A percentile compares a stretch with the other conserved stretches of the same genome.
Conservation (phyloP, 2,329 filamentous ascomycete species). For the Penicillium sp. region DNA sequence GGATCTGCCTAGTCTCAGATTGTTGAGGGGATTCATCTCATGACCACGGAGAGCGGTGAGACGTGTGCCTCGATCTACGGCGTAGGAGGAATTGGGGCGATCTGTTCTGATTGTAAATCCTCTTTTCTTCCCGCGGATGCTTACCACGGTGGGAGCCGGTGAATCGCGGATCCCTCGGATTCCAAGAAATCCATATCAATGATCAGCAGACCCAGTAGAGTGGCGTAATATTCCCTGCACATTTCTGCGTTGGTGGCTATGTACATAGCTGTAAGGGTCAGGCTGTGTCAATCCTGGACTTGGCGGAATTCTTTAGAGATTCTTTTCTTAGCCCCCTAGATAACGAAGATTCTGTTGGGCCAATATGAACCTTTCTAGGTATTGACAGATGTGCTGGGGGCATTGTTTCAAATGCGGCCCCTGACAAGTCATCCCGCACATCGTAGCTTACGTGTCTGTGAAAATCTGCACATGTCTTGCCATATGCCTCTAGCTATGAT, state of each 20-base stretch:
- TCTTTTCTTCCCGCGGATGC: neutral
- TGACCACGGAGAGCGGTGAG: slow-evolving; percentile 1
- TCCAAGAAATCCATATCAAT: neutral
- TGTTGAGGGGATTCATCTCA: slow-evolving; percentile 2
- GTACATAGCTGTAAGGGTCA: slow-evolving; percentile 3
- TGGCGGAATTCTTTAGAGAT: slow-evolving; percentile 11
- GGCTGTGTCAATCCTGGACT: slow-evolving; percentile 3
- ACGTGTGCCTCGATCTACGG: slow-evolving; percentile 4
- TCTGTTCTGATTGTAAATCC: neutral
- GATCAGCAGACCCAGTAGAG: slow-evolving; percentile 2
- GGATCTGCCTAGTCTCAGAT: neutral
- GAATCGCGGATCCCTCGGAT: slow-evolving; percentile 1
- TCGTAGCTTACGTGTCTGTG: neutral
- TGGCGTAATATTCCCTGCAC: slow-evolving; percentile 4
- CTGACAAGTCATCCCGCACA: neutral
- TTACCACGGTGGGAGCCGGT: slow-evolving; percentile 1
- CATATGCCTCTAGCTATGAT: neutral
- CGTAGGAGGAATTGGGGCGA: neutral
- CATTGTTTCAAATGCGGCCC: neutral
- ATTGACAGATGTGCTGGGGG: neutral
- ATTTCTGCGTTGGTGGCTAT: neutral
- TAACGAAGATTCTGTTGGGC: neutral
- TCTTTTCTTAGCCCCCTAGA: slow-evolving; percentile 2
- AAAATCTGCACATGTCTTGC: neutral
- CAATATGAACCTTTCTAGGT: neutral